phyloP scores from a whole-genome alignment of 306 rosid genomes.

The Gleditsia sinensis region DNA sequence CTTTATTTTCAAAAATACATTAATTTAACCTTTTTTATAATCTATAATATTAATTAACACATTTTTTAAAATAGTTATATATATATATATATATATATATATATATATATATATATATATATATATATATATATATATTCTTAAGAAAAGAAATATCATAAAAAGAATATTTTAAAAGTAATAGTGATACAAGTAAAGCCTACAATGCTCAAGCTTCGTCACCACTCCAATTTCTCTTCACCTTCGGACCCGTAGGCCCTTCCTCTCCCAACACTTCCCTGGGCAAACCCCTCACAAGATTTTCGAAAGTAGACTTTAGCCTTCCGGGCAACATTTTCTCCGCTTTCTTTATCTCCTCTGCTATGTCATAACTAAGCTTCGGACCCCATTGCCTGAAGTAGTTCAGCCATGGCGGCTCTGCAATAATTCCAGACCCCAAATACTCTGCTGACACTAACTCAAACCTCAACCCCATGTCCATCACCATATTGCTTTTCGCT shows the following conservation, averaged over 20 bases:
- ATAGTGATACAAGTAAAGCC: no score
- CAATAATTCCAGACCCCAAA: not conserved
- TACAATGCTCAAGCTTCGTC: slow-evolving; percentile 51
- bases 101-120: no score
- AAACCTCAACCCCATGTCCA: slow-evolving; percentile 45
- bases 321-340: slow-evolving; percentile 46
- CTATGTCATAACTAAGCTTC: slow-evolving; percentile 37
- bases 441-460: slow-evolving; percentile 56
- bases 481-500: slow-evolving; percentile 35
- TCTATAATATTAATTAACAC: no score
- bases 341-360: slow-evolving; percentile 42
- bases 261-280: slow-evolving; percentile 58
- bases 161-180: no score
- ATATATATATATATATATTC: no score
- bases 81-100: no score
- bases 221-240: slow-evolving; percentile 51
- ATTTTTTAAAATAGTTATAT: no score
- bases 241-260: slow-evolving; percentile 68
- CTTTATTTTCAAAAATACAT: no score
- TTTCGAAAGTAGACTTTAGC: slow-evolving; percentile 41
- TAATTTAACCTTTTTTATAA: no score
- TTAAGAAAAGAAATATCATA: no score
- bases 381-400: slow-evolving; percentile 67
- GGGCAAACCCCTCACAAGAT: slow-evolving; percentile 43
- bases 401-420: slow-evolving; percentile 32